Base-by-base conservation (phyloP, 768 basidiomycete species). In the Phlebiopsis gigantea region DNA sequence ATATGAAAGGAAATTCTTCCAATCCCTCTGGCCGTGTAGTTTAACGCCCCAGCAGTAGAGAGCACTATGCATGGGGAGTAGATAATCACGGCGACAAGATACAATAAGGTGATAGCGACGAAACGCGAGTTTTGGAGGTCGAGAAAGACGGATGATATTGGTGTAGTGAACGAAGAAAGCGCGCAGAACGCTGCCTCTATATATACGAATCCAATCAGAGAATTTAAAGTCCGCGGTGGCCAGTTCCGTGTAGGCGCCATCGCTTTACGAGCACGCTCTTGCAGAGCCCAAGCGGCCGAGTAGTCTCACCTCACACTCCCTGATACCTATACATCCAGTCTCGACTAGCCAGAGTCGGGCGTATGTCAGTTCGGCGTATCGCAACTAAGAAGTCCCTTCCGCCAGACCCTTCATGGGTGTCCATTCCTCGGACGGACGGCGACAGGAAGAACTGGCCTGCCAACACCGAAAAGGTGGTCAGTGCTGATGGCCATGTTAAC, bases 401-500 rank as follows among this genome's bases (percentile, higher is more conserved):
- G n/a, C 49, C 68, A 8, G 77, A 85, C 59, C 75, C 84, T 0
- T 63, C 71, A 0, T 87, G 71, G 66, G 62, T 89, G 15, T 81
- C 84, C 34, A 88, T 91, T 57, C 69, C 73, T 22, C 68, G 79
- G 34, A 78, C 82, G 0, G 90, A 93, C 55, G 90, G 87, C 15
- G 73, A 81, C 56, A 30, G 67, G 0, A 50, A 52, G 2, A 69
- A 69, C 17, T 86, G 84, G 81, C 89, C 90, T 1, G 68, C 65
- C 17, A 82, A 85, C 54, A 85, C 79, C 2, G 75, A 72, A 12
- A 72, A 74, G 55, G 61, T 73, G 6, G 75, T 87, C 21, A 84
- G 87, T 63, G 34, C 55, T 6, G 83, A 83, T 7, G 85, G 86
- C 14, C 73, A 82, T 53, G 84, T 93, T 28, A 92, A 92, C 65